phyloP scores from a whole-genome alignment of 495 filamentous ascomycete genomes.

The Penicillium desertorum region DNA sequence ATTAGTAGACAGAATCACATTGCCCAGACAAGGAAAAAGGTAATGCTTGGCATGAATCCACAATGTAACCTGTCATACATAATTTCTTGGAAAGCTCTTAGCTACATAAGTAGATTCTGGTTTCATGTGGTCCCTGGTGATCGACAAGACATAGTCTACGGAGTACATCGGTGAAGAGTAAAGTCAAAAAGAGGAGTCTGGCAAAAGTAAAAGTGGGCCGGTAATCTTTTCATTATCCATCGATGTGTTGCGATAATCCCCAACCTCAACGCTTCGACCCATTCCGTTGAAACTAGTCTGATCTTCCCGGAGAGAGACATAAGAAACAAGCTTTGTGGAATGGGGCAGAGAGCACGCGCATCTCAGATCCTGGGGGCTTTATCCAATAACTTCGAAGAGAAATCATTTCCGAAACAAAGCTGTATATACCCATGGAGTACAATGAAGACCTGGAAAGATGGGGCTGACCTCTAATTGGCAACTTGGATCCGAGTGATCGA shows the following conservation, averaged over 20 bases:
- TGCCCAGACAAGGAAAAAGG: background rate
- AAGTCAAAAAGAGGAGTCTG: background rate
- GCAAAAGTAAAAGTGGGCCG: slow-evolving; percentile 1
- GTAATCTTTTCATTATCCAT: background rate
- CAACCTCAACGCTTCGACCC: slow-evolving; percentile 1
- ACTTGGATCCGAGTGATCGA: slow-evolving; percentile 30
- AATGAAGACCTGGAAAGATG: background rate
- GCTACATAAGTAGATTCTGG: background rate
- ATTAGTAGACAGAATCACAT: background rate
- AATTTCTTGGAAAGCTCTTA: background rate
- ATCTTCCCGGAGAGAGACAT: slow-evolving; percentile 7
- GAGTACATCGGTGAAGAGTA: background rate
- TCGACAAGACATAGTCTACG: slow-evolving; percentile 5
- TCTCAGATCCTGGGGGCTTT: slow-evolving; percentile 3
- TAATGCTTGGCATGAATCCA: background rate
- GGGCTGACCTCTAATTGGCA: background rate
- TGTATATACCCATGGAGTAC: background rate
- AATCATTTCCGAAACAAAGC: background rate
- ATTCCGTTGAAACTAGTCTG: slow-evolving; percentile 15
- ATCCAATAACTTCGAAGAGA: background rate
- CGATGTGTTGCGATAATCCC: background rate
- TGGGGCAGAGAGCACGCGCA: slow-evolving; percentile 9
- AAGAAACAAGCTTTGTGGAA: slow-evolving; percentile 29
- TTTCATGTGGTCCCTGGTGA: background rate
- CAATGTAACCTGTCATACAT: slow-evolving; percentile 4